phyloP scores from a whole-genome alignment of 2,329 filamentous ascomycete species.

The Colletotrichum paranaense region DNA sequence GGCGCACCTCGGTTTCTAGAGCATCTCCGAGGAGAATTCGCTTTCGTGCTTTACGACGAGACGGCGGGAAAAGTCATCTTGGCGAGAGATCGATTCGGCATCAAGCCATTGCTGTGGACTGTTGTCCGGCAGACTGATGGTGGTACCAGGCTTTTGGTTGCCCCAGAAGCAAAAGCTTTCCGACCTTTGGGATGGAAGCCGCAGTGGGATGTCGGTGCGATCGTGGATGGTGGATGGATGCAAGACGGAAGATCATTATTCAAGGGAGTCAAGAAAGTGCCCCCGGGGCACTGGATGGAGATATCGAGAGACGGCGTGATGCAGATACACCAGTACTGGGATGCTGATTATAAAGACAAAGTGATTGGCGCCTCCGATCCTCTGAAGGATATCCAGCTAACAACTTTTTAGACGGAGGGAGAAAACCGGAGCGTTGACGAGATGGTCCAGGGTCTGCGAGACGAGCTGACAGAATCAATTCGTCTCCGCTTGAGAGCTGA shows the following conservation, averaged over 20 bases:
- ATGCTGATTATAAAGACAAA: conserved; percentile 63
- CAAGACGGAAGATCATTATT: conserved; percentile 61
- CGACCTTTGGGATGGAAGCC: conserved; percentile 61
- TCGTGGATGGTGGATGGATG: conserved; percentile 57
- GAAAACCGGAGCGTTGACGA: conserved; percentile 60
- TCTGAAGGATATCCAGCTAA: rapidly evolving
- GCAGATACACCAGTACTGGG: conserved; percentile 61
- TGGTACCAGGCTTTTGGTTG: conserved; percentile 53
- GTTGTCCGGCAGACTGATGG: background rate
- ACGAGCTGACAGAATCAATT: conserved; percentile 61
- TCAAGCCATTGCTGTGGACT: conserved; percentile 67
- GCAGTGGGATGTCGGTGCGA: conserved; percentile 61
- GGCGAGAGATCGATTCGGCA: conserved; percentile 65
- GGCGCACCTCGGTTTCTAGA: conserved; percentile 49
- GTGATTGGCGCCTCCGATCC: conserved; percentile 38
- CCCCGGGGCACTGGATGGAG: conserved; percentile 57
- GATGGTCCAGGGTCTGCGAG: conserved; percentile 60
- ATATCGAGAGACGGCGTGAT: conserved; percentile 48
- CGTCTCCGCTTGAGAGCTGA: conserved; percentile 64
- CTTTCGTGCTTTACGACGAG: conserved; percentile 61
- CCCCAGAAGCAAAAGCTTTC: conserved; percentile 66
- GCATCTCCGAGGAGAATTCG: conserved; percentile 65
- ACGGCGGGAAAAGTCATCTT: conserved; percentile 52
- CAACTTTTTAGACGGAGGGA: conserved; percentile 38
- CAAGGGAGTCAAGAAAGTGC: conserved; percentile 55